These are phyloP conservation scores for Coniochaeta prunicola DNA, from an alignment of 2,329 filamentous ascomycete genomes.

Conservation along the genomic window DNA sequence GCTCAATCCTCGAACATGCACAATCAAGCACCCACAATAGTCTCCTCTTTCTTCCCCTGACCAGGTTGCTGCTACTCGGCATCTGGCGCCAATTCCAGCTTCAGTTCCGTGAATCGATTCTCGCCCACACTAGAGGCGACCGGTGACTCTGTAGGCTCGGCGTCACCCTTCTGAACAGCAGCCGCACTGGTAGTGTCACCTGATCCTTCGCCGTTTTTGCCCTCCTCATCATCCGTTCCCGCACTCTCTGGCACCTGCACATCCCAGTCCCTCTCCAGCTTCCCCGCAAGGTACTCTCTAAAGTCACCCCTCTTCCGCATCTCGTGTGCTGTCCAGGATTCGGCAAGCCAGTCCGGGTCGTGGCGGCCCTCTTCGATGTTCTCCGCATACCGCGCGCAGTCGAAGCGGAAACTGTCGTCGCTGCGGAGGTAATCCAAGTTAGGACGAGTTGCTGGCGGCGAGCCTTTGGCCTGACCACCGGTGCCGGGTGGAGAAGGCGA, in stretches of 20 bases:
- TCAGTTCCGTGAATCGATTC: background rate
- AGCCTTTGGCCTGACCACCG: background rate
- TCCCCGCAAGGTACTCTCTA: slow-evolving; percentile 34
- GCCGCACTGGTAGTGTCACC: background rate
- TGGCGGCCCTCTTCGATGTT: slow-evolving; percentile 40
- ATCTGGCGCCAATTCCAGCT: background rate
- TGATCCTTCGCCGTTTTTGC: background rate
- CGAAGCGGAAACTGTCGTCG: slow-evolving; percentile 34
- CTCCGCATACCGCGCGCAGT: slow-evolving; percentile 32
- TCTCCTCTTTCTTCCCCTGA: background rate
- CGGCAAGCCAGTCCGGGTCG: slow-evolving; percentile 43
- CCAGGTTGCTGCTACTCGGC: background rate
- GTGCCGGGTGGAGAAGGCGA: background rate
- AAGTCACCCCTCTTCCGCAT: slow-evolving; percentile 41
- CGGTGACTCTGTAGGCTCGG: background rate
- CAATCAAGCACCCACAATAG: background rate
- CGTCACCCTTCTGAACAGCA: background rate
- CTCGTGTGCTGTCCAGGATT: slow-evolving; percentile 44
- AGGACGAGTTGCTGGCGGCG: slow-evolving; percentile 20
- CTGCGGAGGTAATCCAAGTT: slow-evolving; percentile 27
- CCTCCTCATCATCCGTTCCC: background rate
- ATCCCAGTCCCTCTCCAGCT: slow-evolving; percentile 42
- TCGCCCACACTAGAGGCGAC: background rate
- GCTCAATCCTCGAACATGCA: background rate
- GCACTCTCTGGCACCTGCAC: slow-evolving; percentile 11